phyloP scores from a whole-genome alignment of 2,329 filamentous ascomycete genomes.

The Lachnellula hyalina region DNA sequence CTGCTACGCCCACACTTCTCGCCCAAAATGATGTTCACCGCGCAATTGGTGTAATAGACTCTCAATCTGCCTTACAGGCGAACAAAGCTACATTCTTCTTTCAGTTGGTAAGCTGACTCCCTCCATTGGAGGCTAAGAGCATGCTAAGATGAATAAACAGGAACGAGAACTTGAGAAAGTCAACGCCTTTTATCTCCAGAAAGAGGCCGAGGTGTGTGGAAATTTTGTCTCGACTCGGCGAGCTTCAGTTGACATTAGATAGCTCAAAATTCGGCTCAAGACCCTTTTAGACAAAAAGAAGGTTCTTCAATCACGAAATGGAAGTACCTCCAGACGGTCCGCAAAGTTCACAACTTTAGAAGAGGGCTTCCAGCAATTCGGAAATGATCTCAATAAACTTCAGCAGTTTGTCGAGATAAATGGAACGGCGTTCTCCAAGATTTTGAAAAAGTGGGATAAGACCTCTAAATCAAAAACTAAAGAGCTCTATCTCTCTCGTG shows the following conservation, averaged over 20 bases:
- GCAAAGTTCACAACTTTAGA: slow-evolving; percentile 92
- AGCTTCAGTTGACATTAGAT: slow-evolving; percentile 12
- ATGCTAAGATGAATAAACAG: slow-evolving; percentile 48
- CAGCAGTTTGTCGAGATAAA: slow-evolving; percentile 99
- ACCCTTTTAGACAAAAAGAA: slow-evolving; percentile 94
- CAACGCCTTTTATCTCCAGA: slow-evolving; percentile 95
- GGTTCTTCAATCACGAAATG: slow-evolving; percentile 73
- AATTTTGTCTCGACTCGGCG: neutral
- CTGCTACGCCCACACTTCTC: slow-evolving; percentile 78
- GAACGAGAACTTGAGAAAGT: slow-evolving; percentile 98
- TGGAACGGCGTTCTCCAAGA: slow-evolving; percentile 96
- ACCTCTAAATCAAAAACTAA: slow-evolving; percentile 98
- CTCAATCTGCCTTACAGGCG: slow-evolving; percentile 85
- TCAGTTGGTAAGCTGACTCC: slow-evolving; percentile 63
- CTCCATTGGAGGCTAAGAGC: slow-evolving; percentile 16
- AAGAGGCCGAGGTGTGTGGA: slow-evolving; percentile 81
- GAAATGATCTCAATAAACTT: slow-evolving; percentile 92
- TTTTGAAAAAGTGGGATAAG: slow-evolving; percentile 99
- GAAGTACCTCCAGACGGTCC: slow-evolving; percentile 76
- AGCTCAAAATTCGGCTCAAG: slow-evolving; percentile 90
- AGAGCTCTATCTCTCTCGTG: slow-evolving; percentile 90
- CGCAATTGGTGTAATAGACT: slow-evolving; percentile 52
- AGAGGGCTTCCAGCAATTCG: slow-evolving; percentile 96
- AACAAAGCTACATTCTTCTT: slow-evolving; percentile 99
- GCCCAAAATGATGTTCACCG: slow-evolving; percentile 63